Conservation (phyloP, 148 eudicot genomes). For the Chenopodium suecicum region DNA sequence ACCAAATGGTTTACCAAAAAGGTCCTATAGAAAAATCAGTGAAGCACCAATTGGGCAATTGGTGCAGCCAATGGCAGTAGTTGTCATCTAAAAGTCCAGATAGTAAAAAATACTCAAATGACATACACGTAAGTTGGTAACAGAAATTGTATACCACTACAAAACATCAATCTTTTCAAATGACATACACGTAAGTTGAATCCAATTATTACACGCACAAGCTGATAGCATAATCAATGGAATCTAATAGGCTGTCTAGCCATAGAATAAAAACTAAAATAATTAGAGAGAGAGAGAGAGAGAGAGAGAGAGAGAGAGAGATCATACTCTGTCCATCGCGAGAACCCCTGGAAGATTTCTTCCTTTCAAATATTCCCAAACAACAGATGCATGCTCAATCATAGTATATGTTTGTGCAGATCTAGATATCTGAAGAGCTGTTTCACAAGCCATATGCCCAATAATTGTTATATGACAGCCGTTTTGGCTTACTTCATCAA, state of each 20-base stretch:
- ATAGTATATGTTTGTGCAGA: conserved; percentile 33
- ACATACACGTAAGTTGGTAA: neutral
- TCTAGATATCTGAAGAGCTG: conserved; percentile 29
- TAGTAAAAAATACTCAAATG: neutral
- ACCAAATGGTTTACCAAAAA: neutral
- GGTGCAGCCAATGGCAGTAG: neutral
- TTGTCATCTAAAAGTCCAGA: neutral
- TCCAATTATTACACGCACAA: neutral
- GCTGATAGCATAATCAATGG: neutral
- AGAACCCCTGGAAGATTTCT: conserved; percentile 80
- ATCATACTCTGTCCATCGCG: conserved; percentile 80
- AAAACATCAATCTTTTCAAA: too few species aligned
- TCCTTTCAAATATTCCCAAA: conserved; percentile 80
- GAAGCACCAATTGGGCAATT: neutral
- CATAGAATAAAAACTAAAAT: neutral
- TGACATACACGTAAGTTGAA: too few species aligned
- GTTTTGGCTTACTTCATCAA: conserved; percentile 46
- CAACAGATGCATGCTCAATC: conserved; percentile 60
- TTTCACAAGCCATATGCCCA: conserved; percentile 57
- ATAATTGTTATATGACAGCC: conserved; percentile 52
- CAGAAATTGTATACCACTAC: too few species aligned
- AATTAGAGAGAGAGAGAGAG: neutral
- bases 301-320: neutral
- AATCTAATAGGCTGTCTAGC: neutral
- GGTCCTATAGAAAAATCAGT: neutral